phyloP scores from a whole-genome alignment of 495 filamentous ascomycete genomes.

The Podospora fimiseda region DNA sequence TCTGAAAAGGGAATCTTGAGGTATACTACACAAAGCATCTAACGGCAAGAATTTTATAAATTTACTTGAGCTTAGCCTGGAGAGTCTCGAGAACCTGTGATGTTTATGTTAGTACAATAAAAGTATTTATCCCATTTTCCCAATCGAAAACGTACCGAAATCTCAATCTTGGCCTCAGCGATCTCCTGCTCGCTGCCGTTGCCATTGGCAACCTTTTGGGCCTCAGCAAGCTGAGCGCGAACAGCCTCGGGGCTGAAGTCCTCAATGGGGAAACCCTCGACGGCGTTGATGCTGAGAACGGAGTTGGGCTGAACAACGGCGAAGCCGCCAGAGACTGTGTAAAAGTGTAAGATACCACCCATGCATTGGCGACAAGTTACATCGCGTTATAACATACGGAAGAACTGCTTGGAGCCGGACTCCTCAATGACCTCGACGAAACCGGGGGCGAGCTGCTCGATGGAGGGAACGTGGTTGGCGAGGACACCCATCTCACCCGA shows the following conservation, averaged over 20 bases:
- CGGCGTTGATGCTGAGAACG: conserved; percentile 91
- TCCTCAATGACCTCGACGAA: conserved; percentile 95
- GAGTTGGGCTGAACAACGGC: conserved; percentile 95
- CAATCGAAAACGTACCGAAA: conserved; percentile 63
- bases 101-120: conserved; percentile 3
- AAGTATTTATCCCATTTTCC: not conserved
- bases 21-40: conserved; percentile 27
- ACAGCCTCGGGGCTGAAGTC: conserved; percentile 89
- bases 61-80: conserved; percentile 69
- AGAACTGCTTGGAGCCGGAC: conserved; percentile 89
- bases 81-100: conserved; percentile 48
- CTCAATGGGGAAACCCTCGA: conserved; percentile 89
- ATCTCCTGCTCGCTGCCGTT: conserved; percentile 94
- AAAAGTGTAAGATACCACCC: conserved; percentile 8
- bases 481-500: conserved; percentile 99
- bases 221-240: conserved; percentile 76
- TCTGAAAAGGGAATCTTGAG: conserved; percentile 26
- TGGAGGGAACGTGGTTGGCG: conserved; percentile 96
- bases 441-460: conserved; percentile 97
- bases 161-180: conserved; percentile 96
- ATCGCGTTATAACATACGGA: conserved; percentile 91
- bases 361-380: no score
- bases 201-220: conserved; percentile 88
- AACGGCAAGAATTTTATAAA: conserved; percentile 18
- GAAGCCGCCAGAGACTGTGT: conserved; percentile 87